These are phyloP conservation scores for Hymenoscyphus repandus DNA, from an alignment of 2,329 filamentous ascomycete species.

Conservation along the genomic window DNA sequence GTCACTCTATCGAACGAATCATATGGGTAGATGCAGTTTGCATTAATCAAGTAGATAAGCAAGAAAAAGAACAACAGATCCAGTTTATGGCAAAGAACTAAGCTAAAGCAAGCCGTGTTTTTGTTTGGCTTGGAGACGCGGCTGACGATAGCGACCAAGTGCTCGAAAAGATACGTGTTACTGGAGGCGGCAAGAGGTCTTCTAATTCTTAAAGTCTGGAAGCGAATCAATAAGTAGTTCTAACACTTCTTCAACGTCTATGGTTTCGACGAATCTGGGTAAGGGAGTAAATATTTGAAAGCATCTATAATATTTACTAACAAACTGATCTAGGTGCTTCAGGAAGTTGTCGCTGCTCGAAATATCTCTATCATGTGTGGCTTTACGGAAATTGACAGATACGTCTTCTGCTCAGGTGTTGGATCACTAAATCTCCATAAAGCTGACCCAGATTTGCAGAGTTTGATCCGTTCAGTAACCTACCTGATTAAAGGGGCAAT, in stretches of 20 bases:
- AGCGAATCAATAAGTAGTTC: too few relatives aligned
- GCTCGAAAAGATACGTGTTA: slow-evolving; percentile 2
- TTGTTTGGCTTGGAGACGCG: neutral
- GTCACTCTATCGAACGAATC: neutral
- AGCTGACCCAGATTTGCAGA: slow-evolving; percentile 1
- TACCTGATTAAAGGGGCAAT: neutral
- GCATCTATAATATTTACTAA: too few relatives aligned
- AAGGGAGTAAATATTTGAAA: too few relatives aligned
- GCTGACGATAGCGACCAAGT: slow-evolving; percentile 3
- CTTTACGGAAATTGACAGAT: too few relatives aligned
- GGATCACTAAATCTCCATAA: neutral
- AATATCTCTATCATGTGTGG: too few relatives aligned
- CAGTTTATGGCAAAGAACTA: neutral
- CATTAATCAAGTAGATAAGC: neutral
- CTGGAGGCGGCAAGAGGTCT: too few relatives aligned
- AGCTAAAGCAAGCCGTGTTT: neutral
- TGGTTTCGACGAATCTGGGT: too few relatives aligned
- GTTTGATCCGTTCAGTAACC: slow-evolving; percentile 4
- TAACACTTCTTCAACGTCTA: too few relatives aligned
- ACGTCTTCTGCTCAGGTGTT: too few relatives aligned
- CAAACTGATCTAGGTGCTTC: too few relatives aligned
- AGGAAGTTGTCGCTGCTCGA: too few relatives aligned
- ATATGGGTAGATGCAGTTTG: neutral
- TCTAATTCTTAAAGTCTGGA: too few relatives aligned
- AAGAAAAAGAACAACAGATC: neutral